A percentile compares a stretch with the other conserved stretches of the same genome.
These are phyloP conservation scores for Neoscytalidium dimidiatum DNA, from an alignment of 2,329 filamentous ascomycete genomes.

Conservation along the genomic window DNA sequence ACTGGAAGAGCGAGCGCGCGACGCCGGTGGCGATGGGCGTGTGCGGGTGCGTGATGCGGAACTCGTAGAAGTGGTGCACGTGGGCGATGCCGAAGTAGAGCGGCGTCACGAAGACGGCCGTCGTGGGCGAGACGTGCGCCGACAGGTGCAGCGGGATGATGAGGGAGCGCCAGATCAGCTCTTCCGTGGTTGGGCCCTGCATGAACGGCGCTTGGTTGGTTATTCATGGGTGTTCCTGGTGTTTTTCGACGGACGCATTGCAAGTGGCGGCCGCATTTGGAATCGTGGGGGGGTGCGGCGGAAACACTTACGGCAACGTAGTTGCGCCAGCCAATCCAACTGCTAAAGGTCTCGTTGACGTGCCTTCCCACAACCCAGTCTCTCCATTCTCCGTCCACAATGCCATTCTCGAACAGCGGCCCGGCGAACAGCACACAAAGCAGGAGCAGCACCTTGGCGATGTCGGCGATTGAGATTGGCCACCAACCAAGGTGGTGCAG, in stretches of 20 bases:
- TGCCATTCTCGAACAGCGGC: slow-evolving; percentile 76
- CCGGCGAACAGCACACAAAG: slow-evolving; percentile 80
- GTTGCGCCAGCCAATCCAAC: slow-evolving; percentile 85
- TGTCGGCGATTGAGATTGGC: slow-evolving; percentile 69
- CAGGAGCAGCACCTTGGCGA: slow-evolving; percentile 65
- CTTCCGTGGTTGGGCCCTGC: slow-evolving; percentile 80
- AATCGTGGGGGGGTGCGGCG: not conserved
- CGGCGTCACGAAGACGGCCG: slow-evolving; percentile 78
- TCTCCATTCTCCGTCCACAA: slow-evolving; percentile 71
- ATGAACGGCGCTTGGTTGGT: not conserved
- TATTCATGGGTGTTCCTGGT: too few species aligned
- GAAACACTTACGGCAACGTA: slow-evolving; percentile 70
- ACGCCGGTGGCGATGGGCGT: slow-evolving; percentile 65
- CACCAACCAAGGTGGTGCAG: slow-evolving; percentile 78
- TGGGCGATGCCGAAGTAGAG: slow-evolving; percentile 92
- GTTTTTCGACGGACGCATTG: too few species aligned
- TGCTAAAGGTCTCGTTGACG: slow-evolving; percentile 62
- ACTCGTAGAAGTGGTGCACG: slow-evolving; percentile 95
- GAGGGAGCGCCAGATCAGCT: slow-evolving; percentile 88
- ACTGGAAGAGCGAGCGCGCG: slow-evolving; percentile 76
- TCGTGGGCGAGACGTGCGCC: slow-evolving; percentile 52
- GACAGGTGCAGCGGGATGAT: slow-evolving; percentile 81
- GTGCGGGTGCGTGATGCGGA: slow-evolving; percentile 75
- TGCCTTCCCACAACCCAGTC: slow-evolving; percentile 62
- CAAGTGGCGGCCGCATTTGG: not conserved